Evolutionary conservation across 495 filamentous ascomycete species (phyloP), one percentile per base, ranked within the genome.

Genomic region (Penicillium cataractarum): DNA sequence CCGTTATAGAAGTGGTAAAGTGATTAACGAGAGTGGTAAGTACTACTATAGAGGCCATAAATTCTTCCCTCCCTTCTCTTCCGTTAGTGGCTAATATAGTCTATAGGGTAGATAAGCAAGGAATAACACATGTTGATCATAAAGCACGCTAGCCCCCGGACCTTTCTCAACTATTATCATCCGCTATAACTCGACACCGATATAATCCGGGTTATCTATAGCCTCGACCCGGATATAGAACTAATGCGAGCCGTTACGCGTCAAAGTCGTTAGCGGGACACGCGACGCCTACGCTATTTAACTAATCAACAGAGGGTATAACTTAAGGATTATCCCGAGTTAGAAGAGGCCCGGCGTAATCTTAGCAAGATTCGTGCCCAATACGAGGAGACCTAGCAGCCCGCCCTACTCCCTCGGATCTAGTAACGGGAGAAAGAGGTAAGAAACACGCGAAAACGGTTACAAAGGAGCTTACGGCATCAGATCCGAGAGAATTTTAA

Each of bases 311-410:
- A 44, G 8, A 44, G 40, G 19, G 40, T 10, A 44, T 10, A 44
- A 44, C 40, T 44, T 44, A 10, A 44, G 40, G 40, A 44, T 22
- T 10, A 44, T 12, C 40, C 40, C 19, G 19, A 44, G 40, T 44
- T 44, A 10, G 40, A 44, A 44, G 40, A 44, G 40, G 40, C 19
- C n/a, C 7, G 7, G 40, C 19, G 6, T 10, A 44, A 44, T 10
- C 40, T 44, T 5, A 44, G 40, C 2, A 3, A 21, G 40, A 44
- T 44, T 12, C 7, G 2, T 44, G 7, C 6, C 40, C 4, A 44
- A 21, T 44, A 44, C 19, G 6, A 51, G 10, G 29, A 63, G 48
- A 63, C 61, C 15, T 10, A 58, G 27, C 3, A 54, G 35, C 58
- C 49, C 19, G 49, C 40, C 24, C 49, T 60, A 6, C 48, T 60